Base-by-base conservation (phyloP, 2,329 filamentous ascomycete species). In the Purpureocillium lavendulum region DNA sequence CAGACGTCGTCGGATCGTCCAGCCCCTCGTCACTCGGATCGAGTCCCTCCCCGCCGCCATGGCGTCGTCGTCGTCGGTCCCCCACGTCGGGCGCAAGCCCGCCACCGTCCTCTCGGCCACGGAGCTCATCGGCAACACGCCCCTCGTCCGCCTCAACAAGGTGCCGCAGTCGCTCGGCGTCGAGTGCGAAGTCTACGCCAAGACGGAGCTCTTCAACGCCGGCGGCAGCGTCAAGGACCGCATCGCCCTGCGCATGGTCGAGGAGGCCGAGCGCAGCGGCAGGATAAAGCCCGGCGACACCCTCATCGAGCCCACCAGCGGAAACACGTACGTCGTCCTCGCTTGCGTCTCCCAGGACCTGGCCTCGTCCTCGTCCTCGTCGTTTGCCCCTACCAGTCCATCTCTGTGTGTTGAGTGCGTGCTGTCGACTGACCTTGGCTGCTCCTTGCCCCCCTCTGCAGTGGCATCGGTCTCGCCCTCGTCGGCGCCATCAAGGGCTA, bases 221-320 rank as follows among this genome's bases (percentile, higher is more conserved):
- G 89, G 89, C 42, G 89, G 89, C 48, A 92, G 85, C 58, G 85
- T 95, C 57, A 96, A 96, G 66, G 89, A 96, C 66, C 77, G 89
- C 45, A 98, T 98, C 59, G 92, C 92, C 16, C 69, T 96, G 59
- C 85, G 92, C 56, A 98, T 98, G 92, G 84, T 98, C 45, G 89
- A 97, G 66, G 85, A 90, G 61, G 92, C 92, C 12, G 92, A 98
- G 73, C 80, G 78, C 58, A 82, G 77, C 38, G 92, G 92, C 34
- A 81, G 90, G 49, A 96, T 98, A 66, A 96, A 92, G 74, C 92
- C 92, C 21, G 92, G 90, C 41, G 89, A 97, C 65, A 97, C 88
- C 38, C 69, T 98, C 55, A 98, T 98, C 57, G 92, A 98, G 74
- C 92, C 92, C 9, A 98, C 92, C 35, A 95, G 87, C 57, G 92